These are phyloP conservation scores for Sugiyamaella valdiviana DNA, from an alignment of 805 yeast genomes.

Conservation along the genomic window DNA sequence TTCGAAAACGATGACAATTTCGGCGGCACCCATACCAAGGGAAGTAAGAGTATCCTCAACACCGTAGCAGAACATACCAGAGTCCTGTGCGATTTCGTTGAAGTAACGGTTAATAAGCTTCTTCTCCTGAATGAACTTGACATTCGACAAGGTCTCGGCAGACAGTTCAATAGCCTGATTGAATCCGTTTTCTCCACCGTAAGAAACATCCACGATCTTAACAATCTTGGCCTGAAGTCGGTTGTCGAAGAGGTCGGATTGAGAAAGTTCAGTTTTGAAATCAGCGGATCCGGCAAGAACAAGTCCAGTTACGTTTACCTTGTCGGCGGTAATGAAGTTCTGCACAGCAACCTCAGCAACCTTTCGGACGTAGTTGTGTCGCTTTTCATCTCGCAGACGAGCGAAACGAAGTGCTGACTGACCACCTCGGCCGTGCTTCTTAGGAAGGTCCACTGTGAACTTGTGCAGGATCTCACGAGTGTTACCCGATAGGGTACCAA, in stretches of 20 bases:
- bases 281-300: conserved; percentile 99
- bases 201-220: conserved; percentile 92
- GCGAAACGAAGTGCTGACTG: conserved; percentile 99
- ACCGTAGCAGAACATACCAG: conserved; percentile 97
- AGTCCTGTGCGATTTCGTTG: conserved; percentile 95
- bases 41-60: conserved; percentile 95
- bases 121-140: conserved; percentile 97
- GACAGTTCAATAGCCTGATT: conserved; percentile 98
- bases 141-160: conserved; percentile 94
- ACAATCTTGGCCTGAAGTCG: conserved; percentile 84
- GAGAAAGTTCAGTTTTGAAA: conserved; percentile 89
- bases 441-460: conserved; percentile 95
- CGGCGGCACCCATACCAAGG: conserved; percentile 92
- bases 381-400: conserved; percentile 96
- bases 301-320: conserved; percentile 88
- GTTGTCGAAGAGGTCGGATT: conserved; percentile 86
- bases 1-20: conserved; percentile 86
- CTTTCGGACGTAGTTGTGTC: conserved; percentile 97
- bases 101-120: conserved; percentile 86
- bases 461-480: conserved; percentile 94
- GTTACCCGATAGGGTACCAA: conserved; percentile 93
- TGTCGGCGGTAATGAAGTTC: conserved; percentile 90
- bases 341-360: conserved; percentile 98
- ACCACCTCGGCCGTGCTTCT: conserved; percentile 99
- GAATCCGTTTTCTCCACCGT: conserved; percentile 99